Base-by-base conservation (phyloP, 2,329 filamentous ascomycete genomes). In the Penicillium sp. region DNA sequence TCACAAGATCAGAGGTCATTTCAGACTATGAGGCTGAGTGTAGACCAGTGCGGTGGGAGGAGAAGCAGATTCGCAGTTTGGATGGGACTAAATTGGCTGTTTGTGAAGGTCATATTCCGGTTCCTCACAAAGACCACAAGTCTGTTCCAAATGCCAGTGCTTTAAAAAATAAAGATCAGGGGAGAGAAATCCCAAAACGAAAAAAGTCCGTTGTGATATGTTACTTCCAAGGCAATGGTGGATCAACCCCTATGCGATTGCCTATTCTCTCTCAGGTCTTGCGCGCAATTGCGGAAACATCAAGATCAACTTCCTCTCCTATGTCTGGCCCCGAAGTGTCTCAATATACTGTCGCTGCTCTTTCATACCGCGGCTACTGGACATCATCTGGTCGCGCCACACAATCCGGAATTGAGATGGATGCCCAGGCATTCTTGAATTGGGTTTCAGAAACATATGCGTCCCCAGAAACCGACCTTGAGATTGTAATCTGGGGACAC, bases 351-450 rank as follows among this genome's bases (percentile, higher is more conserved):
- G 59, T 84, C 4, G 73, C 80, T 1, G 80, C 79, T 5, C 65
- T 84, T 7, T 84, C 82, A 6, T 84, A 91, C 69, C 84, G 89
- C 43, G 89, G 89, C 12, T 93, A 88, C 71, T 93, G 90, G 90
- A 91, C 81, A 12, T 93, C 89, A 2, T 81, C 84, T 33, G 90
- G 91, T 19, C 81, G 86, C 4, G 84, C 89, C 8, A 88, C 86
- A 3, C 89, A 93, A 69, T 76, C 74, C 38, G 90, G 89, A 2
- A 88, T 93, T 62, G 82, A 89, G 64, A 74, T 81, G 19, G 90
- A 93, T 71, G 83, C 87, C 1, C 78, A 82, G 56, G 88, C 89
- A 1, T 83, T 87, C 8, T 69, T 90, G 23, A 65, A 77, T 10
- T 91, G 88, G 87, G 80, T 89, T 25, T 77, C 78, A 4, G 67